A percentile compares a stretch with the other conserved stretches of the same genome.
These are phyloP conservation scores for Silene coronaria DNA, from an alignment of 179 eudicot species.

Conservation along the genomic window DNA sequence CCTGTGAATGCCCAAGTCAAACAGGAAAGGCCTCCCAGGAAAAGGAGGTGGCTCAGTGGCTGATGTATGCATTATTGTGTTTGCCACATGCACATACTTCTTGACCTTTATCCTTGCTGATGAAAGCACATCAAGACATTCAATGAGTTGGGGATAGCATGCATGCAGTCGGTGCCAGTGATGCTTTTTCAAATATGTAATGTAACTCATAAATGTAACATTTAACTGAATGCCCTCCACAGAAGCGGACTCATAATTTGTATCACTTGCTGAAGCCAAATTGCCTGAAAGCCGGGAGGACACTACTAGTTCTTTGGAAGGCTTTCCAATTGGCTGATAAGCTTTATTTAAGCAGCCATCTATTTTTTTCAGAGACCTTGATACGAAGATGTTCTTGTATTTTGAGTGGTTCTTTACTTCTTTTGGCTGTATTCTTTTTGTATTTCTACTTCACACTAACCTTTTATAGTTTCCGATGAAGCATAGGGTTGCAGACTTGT, in stretches of 20 bases:
- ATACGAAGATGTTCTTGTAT: background rate
- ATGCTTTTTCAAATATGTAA: conserved; percentile 17
- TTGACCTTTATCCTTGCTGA: conserved; percentile 12
- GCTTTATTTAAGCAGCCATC: background rate
- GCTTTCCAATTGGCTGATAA: background rate
- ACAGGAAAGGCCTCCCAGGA: conserved; percentile 76
- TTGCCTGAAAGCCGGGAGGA: conserved; percentile 7
- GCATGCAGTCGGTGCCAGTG: conserved; percentile 11
- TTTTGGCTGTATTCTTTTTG: background rate
- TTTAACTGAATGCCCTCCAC: conserved; percentile 8
- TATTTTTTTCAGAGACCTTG: background rate
- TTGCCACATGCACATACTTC: background rate
- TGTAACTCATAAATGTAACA: conserved; percentile 25
- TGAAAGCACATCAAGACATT: conserved; percentile 2
- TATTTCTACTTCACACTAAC: background rate
- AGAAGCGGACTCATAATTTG: background rate
- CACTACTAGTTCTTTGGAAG: background rate
- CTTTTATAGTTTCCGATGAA: background rate
- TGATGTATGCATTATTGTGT: conserved; percentile 17
- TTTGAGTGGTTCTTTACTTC: background rate
- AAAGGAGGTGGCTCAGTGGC: conserved; percentile 72
- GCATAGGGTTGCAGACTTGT: background rate
- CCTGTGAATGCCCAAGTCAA: conserved; percentile 50
- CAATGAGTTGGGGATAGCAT: conserved; percentile 6
- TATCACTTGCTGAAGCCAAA: conserved; percentile 14